A percentile compares a stretch with the other conserved stretches of the same genome.
Evolutionary conservation across 164 flowering plant genomes (phyloP).

Genomic region (Stephania yunnanensis): DNA sequence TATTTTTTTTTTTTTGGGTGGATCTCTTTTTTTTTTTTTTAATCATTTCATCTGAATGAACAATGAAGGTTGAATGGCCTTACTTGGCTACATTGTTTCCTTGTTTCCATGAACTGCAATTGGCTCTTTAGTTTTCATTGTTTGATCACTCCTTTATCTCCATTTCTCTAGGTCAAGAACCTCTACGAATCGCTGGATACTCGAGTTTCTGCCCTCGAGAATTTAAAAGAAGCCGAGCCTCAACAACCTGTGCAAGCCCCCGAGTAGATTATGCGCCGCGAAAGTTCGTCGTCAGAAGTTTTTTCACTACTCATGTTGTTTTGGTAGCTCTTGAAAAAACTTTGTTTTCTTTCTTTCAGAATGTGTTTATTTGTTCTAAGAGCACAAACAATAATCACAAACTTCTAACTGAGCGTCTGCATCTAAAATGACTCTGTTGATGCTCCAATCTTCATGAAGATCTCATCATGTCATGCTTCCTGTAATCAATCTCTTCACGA

Average conservation of each 20-base stretch:
- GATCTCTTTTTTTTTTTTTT: no score
- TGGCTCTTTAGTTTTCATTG: not conserved
- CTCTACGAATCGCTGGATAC: constrained; percentile 43
- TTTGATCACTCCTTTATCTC: not conserved
- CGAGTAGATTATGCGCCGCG: constrained; percentile 23
- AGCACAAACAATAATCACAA: not conserved
- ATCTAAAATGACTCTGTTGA: not conserved
- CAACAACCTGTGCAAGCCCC: constrained; percentile 35
- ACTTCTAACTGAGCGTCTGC: not conserved
- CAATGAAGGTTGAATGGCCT: no score
- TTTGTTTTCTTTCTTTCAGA: not conserved
- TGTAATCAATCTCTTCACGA: not conserved
- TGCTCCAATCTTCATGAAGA: not conserved
- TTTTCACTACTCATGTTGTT: not conserved
- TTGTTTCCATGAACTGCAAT: no score
- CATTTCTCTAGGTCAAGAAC: constrained; percentile 38
- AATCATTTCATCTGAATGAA: no score
- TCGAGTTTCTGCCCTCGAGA: constrained; percentile 54
- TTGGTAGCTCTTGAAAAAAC: constrained; percentile 1
- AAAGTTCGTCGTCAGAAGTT: not conserved
- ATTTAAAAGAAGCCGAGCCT: constrained; percentile 38
- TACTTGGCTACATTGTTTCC: no score
- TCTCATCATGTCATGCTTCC: not conserved
- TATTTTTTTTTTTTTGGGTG: no score
- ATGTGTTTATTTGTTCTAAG: not conserved